Percentiles rank a stretch among this genome's conserved stretches.
phyloP scores from a whole-genome alignment of 1,284 basidiomycete species.

The Pyrrhoderma lamaoense region DNA sequence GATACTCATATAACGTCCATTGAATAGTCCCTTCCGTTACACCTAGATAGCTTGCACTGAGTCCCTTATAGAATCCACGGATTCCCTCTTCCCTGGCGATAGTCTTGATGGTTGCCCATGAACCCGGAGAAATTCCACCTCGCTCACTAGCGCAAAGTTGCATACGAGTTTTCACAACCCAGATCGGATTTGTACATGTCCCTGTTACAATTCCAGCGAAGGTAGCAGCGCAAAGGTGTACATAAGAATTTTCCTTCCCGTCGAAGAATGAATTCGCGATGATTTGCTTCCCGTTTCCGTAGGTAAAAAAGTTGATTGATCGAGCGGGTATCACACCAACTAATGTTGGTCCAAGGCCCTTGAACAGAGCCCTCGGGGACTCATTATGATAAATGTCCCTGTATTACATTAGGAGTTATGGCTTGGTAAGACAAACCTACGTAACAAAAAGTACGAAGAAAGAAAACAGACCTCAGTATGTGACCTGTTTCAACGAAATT shows the following conservation, averaged over 20 bases:
- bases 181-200: conserved; percentile 93
- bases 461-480: conserved; percentile 66
- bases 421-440: neutral
- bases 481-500: conserved; percentile 94
- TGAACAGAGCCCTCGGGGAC: conserved; percentile 87
- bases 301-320: conserved; percentile 97
- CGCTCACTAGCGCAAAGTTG: conserved; percentile 51
- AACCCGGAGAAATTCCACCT: conserved; percentile 32
- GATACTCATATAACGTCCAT: conserved; percentile 91
- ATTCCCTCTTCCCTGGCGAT: conserved; percentile 83
- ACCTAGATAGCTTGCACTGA: conserved; percentile 92
- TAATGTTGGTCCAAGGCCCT: conserved; percentile 89
- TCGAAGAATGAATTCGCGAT: conserved; percentile 80
- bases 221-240: conserved; percentile 86
- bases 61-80: conserved; percentile 87
- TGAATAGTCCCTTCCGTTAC: conserved; percentile 97
- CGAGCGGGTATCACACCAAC: conserved; percentile 94
- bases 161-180: conserved; percentile 96
- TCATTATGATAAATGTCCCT: conserved; percentile 91
- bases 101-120: conserved; percentile 55
- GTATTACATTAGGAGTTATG: conserved; percentile 4
- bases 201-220: conserved; percentile 82
- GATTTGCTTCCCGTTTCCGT: conserved; percentile 93
- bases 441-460: no score
- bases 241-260: conserved; percentile 75